These are phyloP conservation scores for Parsonsia alboflavescens DNA, from an alignment of 257 asterid genomes.

Conservation along the genomic window DNA sequence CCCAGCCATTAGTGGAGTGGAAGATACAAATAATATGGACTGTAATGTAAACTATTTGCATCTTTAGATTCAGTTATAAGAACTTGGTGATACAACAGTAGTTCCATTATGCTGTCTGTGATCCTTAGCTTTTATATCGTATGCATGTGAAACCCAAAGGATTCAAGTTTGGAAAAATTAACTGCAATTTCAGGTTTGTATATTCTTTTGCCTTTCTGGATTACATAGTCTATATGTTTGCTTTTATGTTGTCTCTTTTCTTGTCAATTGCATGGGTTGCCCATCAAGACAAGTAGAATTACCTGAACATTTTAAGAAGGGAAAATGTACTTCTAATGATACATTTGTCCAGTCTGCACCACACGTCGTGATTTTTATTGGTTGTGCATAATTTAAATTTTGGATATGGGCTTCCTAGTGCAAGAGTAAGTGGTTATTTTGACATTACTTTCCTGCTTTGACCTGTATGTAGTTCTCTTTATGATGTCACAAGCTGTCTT, in stretches of 20 bases:
- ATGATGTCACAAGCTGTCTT: background rate
- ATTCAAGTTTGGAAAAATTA: background rate
- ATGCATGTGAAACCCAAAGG: background rate
- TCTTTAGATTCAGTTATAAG: background rate
- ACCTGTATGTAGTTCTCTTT: background rate
- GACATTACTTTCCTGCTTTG: background rate
- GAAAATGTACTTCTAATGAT: background rate
- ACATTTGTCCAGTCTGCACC: background rate
- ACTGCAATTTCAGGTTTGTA: background rate
- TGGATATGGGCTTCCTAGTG: background rate
- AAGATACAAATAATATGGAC: background rate
- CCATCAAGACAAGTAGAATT: background rate
- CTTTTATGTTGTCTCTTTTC: background rate
- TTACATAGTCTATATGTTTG: background rate
- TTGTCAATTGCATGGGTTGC: background rate
- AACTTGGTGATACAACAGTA: background rate
- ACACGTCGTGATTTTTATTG: background rate
- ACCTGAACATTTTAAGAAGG: background rate
- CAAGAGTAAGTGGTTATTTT: background rate
- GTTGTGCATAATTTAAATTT: background rate
- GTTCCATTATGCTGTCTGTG: background rate
- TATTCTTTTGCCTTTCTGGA: background rate
- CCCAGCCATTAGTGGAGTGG: background rate
- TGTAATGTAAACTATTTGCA: background rate
- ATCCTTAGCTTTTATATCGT: background rate